Conservation (phyloP, 306 rosid species). For the Dalbergia oliveri region DNA sequence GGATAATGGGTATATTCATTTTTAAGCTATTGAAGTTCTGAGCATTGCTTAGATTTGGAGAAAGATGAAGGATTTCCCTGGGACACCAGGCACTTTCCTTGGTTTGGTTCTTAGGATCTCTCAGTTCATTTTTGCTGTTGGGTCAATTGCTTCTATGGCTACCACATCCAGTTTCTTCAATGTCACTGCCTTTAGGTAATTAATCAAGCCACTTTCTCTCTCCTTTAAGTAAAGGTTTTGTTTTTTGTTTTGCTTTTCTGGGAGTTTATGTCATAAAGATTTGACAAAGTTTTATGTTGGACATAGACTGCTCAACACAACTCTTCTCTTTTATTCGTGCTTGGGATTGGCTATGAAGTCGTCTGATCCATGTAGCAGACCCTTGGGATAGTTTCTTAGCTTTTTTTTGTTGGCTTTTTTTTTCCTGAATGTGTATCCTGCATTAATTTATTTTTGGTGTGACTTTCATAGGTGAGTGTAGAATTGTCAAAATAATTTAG, state of each 20-base stretch:
- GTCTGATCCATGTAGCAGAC: no score
- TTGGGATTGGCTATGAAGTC: no score
- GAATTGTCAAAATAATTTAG: conserved; percentile 13
- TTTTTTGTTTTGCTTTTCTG: not conserved
- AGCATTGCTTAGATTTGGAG: conserved; percentile 43
- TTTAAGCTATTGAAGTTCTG: conserved; percentile 30
- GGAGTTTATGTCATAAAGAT: no score
- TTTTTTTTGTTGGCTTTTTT: no score
- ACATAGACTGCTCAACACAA: no score
- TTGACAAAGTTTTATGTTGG: no score
- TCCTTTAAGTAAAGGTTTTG: not conserved
- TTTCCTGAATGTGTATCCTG: not conserved
- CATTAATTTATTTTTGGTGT: conserved; percentile 1
- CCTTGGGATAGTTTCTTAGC: no score
- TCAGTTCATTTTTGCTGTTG: conserved; percentile 80
- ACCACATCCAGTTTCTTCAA: conserved; percentile 73
- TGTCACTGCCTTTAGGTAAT: conserved; percentile 88
- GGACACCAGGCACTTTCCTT: conserved; percentile 85
- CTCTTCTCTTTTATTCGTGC: no score
- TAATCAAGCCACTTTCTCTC: not conserved
- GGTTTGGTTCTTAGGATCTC: conserved; percentile 74
- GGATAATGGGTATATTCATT: conserved; percentile 44
- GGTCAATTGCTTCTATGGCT: conserved; percentile 80
- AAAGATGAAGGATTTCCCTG: conserved; percentile 80
- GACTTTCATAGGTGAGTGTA: not conserved